Percentiles rank a stretch among this genome's conserved stretches.
These are phyloP conservation scores for Malus hybrid DNA, from an alignment of 331 rosid species.

Conservation along the genomic window DNA sequence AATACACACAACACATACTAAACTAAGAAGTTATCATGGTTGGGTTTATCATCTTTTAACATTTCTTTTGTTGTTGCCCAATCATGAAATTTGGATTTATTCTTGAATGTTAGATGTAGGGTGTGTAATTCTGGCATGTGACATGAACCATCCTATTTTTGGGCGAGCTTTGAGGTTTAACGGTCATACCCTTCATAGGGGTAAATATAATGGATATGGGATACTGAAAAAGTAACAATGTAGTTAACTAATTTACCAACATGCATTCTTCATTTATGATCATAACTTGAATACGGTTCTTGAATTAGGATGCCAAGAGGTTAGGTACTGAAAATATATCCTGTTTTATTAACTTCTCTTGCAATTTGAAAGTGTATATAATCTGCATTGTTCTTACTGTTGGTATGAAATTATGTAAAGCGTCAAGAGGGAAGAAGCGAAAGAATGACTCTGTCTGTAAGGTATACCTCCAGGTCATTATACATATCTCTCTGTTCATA, in stretches of 20 bases:
- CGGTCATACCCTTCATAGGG: no score
- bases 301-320: not conserved
- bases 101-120: no score
- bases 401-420: conserved; percentile 42
- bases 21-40: no score
- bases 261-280: not conserved
- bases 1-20: not conserved
- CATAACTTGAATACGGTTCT: not conserved
- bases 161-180: no score
- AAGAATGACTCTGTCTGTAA: conserved; percentile 14
- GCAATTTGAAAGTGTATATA: not conserved
- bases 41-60: no score
- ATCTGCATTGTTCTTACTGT: conserved; percentile 9
- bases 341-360: not conserved
- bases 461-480: conserved; percentile 26
- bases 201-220: not conserved
- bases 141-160: no score
- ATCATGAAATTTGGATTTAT: no score
- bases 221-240: not conserved
- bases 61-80: no score
- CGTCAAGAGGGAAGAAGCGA: conserved; percentile 50
- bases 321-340: not conserved
- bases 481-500: no score
- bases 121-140: no score
- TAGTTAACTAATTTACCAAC: not conserved